Evolutionary conservation across 2,329 filamentous ascomycete species (phyloP).

Genomic region (Dactylellina leptospora): DNA sequence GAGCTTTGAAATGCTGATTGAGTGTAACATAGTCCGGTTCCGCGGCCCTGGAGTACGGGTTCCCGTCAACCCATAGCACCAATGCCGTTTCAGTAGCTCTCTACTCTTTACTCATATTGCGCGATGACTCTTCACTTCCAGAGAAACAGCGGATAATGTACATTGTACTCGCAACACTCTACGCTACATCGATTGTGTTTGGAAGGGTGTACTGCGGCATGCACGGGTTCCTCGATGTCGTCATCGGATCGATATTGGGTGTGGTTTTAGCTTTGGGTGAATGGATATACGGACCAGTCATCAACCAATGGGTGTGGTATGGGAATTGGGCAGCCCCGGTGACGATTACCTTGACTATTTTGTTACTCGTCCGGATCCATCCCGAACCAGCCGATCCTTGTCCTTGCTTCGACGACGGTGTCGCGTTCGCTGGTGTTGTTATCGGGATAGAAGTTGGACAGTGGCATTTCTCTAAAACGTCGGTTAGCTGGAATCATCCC

Average conservation of each 20-base stretch:
- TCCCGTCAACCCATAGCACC: constrained; percentile 94
- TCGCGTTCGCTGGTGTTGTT: constrained; percentile 88
- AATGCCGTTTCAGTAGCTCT: constrained; percentile 95
- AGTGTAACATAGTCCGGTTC: constrained; percentile 72
- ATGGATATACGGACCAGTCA: constrained; percentile 64
- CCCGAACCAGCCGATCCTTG: constrained; percentile 97
- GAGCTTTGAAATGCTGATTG: constrained; percentile 1
- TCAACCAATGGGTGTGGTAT: constrained; percentile 55
- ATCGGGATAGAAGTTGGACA: constrained; percentile 83
- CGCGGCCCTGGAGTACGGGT: constrained; percentile 93
- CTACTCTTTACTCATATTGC: constrained; percentile 77
- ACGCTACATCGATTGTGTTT: constrained; percentile 86
- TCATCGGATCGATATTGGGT: constrained; percentile 80
- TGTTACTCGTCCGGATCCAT: constrained; percentile 78
- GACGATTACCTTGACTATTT: constrained; percentile 30
- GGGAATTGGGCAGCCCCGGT: constrained; percentile 55
- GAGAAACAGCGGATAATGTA: constrained; percentile 69
- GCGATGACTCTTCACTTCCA: constrained; percentile 68
- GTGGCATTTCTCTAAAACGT: constrained; percentile 78
- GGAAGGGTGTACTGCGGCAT: constrained; percentile 96
- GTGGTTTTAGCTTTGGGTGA: constrained; percentile 69
- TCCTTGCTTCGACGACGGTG: constrained; percentile 94
- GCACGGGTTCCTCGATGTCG: constrained; percentile 94
- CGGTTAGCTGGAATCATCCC: constrained; percentile 65
- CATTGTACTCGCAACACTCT: constrained; percentile 79